Evolutionary conservation across 108 stramenopile species (phyloP), one percentile per base, ranked within the genome.

Genomic region (Cyclostephanos invisitatus): DNA sequence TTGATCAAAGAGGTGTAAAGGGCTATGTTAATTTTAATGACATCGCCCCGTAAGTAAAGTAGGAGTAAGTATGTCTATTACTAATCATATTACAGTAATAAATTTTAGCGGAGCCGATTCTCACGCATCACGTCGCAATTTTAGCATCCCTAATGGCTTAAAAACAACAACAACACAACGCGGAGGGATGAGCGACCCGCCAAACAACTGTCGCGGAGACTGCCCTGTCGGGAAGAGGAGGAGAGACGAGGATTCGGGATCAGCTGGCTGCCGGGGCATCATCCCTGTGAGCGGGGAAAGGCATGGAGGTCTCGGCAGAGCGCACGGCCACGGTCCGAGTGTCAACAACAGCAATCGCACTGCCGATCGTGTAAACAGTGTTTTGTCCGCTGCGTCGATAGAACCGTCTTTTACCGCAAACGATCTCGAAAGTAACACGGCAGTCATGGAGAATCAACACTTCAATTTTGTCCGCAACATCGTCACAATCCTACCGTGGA

Each of bases 401-500:
- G 49, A 50, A 8, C 18, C 49, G 20, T 50, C 49, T 50, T 50
- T 10, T 21, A n/a, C 10, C 49, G 18, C 17, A 50, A 50, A 50
- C 10, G 49, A 5, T 53, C 24, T 18, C 6, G 51, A 53, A 7
- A 53, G 22, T 24, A 53, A 24, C 24, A 24, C 22, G 7, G 24
- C 51, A 53, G 51, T 18, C 7, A 7, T 14, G 24, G 20, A 6
- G n/a, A 24, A 53, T 53, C 51, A 53, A 5, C n/a, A 18, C 51
- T 1, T 1, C 24, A 18, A 53, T 53, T 24, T 40, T 11, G 36
- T 0, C 65, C 50, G 51, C 65, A 35, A 48, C 8, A 46, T 7
- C 35, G 56, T 29, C 10, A 27, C 40, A 2, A 53, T 66, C 3
- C 64, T 77, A 0, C 42, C 57, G 8, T 77, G 76, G 78, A 67